Evolutionary conservation across 805 yeast species (phyloP).

Genomic region (Yarrowia porcina): DNA sequence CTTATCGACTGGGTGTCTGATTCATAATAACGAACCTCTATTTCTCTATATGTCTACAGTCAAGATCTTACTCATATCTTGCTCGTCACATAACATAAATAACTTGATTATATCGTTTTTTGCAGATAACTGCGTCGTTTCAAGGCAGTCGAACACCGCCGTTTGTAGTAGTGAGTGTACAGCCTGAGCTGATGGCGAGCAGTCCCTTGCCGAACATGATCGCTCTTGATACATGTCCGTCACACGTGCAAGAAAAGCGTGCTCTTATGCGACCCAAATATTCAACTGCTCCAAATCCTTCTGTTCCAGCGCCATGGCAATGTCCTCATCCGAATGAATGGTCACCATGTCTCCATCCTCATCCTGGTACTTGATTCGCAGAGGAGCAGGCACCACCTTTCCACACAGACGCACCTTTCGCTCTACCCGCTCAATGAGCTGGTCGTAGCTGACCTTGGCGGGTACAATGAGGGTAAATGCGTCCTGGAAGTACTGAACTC

Average conservation of each 20-base stretch:
- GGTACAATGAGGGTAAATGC: conserved; percentile 66
- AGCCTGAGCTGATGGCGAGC: neutral
- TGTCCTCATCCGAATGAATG: conserved; percentile 81
- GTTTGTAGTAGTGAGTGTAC: neutral
- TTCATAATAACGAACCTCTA: too few relatives aligned
- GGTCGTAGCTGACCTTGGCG: conserved; percentile 48
- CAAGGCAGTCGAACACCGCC: conserved; percentile 4
- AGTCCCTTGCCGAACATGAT: neutral
- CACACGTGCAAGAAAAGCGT: neutral
- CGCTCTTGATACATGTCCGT: neutral
- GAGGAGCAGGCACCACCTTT: conserved; percentile 40
- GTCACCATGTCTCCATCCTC: conserved; percentile 94
- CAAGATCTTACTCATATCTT: neutral
- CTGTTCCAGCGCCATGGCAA: conserved; percentile 73
- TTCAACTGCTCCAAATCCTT: conserved; percentile 17
- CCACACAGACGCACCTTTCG: conserved; percentile 56
- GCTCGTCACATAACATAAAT: neutral
- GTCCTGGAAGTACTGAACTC: conserved; percentile 39
- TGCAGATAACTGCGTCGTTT: neutral
- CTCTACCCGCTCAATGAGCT: conserved; percentile 56
- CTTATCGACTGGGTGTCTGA: too few relatives aligned
- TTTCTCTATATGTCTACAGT: too few relatives aligned
- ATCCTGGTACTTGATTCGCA: conserved; percentile 75
- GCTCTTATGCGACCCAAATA: neutral
- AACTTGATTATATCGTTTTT: conserved; percentile 12